Evolutionary conservation across 1,284 basidiomycete species (phyloP).

Genomic region (Cystobasidium pallidum): DNA sequence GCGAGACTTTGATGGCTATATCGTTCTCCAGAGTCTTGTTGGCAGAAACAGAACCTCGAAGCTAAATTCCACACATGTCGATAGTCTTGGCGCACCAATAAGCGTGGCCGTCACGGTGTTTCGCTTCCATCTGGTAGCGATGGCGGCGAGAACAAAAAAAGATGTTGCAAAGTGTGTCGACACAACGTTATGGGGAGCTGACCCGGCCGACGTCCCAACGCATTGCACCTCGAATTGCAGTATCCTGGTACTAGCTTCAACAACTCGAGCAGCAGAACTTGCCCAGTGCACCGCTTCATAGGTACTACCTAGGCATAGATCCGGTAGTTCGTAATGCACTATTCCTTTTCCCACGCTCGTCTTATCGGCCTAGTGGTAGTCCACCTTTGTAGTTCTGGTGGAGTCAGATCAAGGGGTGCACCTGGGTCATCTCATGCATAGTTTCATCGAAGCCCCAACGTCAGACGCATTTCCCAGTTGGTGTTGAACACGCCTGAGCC

Average conservation of each 20-base stretch:
- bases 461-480: neutral
- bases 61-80: neutral
- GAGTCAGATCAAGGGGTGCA: neutral
- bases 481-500: neutral
- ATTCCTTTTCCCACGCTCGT: too few relatives aligned
- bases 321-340: too few relatives aligned
- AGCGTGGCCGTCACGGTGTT: neutral
- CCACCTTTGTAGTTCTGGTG: too few relatives aligned
- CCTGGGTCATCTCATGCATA: slow-evolving; percentile 4
- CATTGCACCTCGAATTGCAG: too few relatives aligned
- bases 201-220: too few relatives aligned
- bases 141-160: too few relatives aligned
- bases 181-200: too few relatives aligned
- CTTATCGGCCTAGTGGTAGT: too few relatives aligned
- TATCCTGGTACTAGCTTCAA: too few relatives aligned
- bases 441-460: neutral
- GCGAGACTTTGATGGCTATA: neutral
- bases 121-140: neutral
- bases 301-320: neutral
- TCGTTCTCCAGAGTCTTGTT: neutral
- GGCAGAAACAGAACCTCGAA: neutral
- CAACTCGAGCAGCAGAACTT: too few relatives aligned
- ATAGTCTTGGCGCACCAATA: neutral
- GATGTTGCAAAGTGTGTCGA: neutral
- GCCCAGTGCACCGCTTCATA: neutral